Base-by-base conservation (phyloP, 2,329 filamentous ascomycete genomes). In the Pseudogymnoascus sp. region DNA sequence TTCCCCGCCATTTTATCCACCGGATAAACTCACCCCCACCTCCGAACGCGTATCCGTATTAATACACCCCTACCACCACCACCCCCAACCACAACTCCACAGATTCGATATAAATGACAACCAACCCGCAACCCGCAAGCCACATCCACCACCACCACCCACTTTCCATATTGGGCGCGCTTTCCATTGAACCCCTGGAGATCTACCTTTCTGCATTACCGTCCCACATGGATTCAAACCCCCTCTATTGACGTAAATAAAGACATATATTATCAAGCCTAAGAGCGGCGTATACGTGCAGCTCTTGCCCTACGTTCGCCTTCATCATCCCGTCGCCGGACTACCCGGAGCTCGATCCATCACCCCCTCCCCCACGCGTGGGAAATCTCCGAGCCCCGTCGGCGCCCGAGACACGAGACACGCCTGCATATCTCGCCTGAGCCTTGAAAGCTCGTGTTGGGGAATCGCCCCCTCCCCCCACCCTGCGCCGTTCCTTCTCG, bases 41-140 rank as follows among this genome's bases (percentile, higher is more conserved):
- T 33, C 28, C 1, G 28, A 56, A 33, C 50, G 28, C n/a, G 28
- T 56, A 22, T 56, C 46, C 26, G n/a, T 3, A 56, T 56, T 33
- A 33, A 56, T 56, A 1, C 46, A 56, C 46, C 46, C 46, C 46
- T 14, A 31, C 41, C 12, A 46, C 43, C 43, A n/a, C 33, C 26
- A 14, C 26, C 46, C 46, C 28, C 14, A 56, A 56, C n/a, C 46
- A 33, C 46, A 56, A 56, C 26, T 56, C 46, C 46, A 56, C 26
- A 56, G 46, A 56, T 56, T 56, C 28, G 50, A 56, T 56, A 56
- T 56, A 56, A 33, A 56, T 56, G 50, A 56, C 50, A 56, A 22
- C 50, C 50, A 56, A 56, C 50, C 46, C 19, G 19, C 19, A 19
- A 19, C 19, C 50, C 28, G 33, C 22, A 56, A 33, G 50, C 50